Conservation (phyloP, 108 stramenopile species). For the Skeletonema marinoi region DNA sequence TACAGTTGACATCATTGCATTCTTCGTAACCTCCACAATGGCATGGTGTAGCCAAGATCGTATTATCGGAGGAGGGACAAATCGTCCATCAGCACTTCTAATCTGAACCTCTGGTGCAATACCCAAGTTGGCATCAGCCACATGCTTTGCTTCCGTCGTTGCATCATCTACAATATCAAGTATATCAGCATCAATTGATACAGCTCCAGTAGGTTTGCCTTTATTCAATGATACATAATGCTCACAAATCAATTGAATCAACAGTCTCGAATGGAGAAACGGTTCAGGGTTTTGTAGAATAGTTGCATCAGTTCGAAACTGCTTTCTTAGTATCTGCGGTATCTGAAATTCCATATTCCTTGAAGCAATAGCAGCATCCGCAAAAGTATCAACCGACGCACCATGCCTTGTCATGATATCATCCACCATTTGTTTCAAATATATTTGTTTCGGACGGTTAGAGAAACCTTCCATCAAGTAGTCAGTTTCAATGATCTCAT, state of each 20-base stretch:
- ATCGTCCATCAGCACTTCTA: constrained; percentile 9
- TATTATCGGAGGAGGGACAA: constrained; percentile 54
- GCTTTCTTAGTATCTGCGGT: constrained; percentile 11
- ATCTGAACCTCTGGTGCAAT: constrained; percentile 43
- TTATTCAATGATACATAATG: constrained; percentile 59
- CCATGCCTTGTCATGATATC: constrained; percentile 77
- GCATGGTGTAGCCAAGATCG: constrained; percentile 83
- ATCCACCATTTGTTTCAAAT: constrained; percentile 44
- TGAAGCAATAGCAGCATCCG: constrained; percentile 63
- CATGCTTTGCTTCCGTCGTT: constrained; percentile 64
- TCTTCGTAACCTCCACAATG: constrained; percentile 79
- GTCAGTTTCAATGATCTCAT: constrained; percentile 24
- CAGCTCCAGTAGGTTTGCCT: constrained; percentile 50
- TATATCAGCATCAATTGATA: constrained; percentile 48
- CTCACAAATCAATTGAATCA: constrained; percentile 69
- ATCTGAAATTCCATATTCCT: constrained; percentile 13
- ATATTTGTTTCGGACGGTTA: constrained; percentile 20
- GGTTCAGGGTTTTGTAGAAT: constrained; percentile 21
- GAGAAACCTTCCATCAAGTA: constrained; percentile 8
- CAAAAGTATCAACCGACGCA: constrained; percentile 65
- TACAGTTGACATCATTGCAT: constrained; percentile 70
- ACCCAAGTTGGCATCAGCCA: constrained; percentile 74
- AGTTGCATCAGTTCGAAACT: background rate
- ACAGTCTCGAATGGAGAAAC: constrained; percentile 57
- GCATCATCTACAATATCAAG: constrained; percentile 60